Base-by-base conservation (phyloP, 2,329 filamentous ascomycete genomes). In the Penicillium sp. region DNA sequence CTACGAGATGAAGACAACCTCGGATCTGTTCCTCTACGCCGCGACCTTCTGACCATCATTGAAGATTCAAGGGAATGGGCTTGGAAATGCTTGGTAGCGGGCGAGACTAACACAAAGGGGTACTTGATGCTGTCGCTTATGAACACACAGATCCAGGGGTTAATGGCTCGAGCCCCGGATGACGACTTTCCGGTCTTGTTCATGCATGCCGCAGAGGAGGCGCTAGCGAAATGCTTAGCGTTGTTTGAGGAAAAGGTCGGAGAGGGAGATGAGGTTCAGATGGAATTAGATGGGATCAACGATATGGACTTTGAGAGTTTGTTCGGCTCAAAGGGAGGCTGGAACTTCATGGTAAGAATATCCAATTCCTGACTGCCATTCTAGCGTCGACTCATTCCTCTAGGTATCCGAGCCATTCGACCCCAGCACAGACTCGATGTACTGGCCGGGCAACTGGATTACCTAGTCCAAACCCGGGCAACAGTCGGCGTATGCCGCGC, bases 91-190 rank as follows among this genome's bases (percentile, higher is more conserved):
- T 71, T 85, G n/a, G 61, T 75, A 46, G 74, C 73, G 0, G 83
- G 82, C 1, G 82, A 85, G 67, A 84, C 82, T 0, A 86, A 85
- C 53, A 69, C 81, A 21, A 86, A 85, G 60, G 80, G 80, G 0
- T 79, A 79, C 41, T 48, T 86, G 19, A 73, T 84, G 13, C 58
- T 71, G 1, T 66, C 65, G 9, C 62, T 79, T 13, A 62, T 82
- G 1, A 62, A 62, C 5, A 73, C 75, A 0, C 75, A 83, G 44
- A 70, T 84, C 0, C 70, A 80, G 3, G 77, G 71, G 0, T 66
- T 82, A 1, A 67, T 73, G 56, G 65, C 63, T 3, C 77, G 79
- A 0, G 11, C 75, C 0, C 57, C 57, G 0, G 70, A 70, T 6
- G 67, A 76, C 0, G 73, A 79, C 7, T 33, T 79, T 1, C 49